phyloP scores from a whole-genome alignment of 2,329 filamentous ascomycete species.

The Fusarium algeriense region DNA sequence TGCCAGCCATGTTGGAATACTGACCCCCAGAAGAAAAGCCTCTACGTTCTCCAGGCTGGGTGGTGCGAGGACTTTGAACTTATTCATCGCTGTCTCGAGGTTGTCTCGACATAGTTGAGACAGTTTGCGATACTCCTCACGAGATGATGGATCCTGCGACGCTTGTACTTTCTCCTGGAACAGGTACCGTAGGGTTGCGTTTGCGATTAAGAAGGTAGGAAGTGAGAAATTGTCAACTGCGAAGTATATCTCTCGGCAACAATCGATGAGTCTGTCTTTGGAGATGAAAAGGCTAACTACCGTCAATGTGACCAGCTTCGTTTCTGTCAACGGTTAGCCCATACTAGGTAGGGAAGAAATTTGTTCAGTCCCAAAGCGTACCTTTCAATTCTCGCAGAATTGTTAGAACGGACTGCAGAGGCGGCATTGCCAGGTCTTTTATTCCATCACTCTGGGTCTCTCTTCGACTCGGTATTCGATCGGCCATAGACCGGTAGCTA shows the following conservation, averaged over 20 bases:
- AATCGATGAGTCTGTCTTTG: not conserved
- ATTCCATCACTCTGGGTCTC: not conserved
- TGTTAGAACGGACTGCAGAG: accelerated
- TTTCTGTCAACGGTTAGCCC: too few relatives aligned
- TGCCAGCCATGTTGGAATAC: not conserved
- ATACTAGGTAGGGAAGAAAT: too few relatives aligned
- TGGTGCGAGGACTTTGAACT: not conserved
- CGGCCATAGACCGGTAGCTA: not conserved
- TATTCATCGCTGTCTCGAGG: not conserved
- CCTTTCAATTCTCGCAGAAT: not conserved
- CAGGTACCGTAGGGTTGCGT: not conserved
- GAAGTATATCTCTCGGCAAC: not conserved
- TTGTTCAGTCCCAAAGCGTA: too few relatives aligned
- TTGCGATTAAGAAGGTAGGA: not conserved
- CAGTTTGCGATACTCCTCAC: not conserved
- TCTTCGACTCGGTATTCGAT: not conserved
- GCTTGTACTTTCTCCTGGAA: not conserved
- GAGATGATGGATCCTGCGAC: not conserved
- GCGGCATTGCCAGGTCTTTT: not conserved
- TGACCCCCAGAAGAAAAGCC: not conserved
- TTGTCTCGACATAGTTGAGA: not conserved
- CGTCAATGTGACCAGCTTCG: not conserved
- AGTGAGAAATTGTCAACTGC: not conserved
- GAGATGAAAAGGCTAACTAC: not conserved
- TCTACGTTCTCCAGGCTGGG: not conserved